Evolutionary conservation across 305 asterid genomes (phyloP).

Genomic region (Petunia hybrid): DNA sequence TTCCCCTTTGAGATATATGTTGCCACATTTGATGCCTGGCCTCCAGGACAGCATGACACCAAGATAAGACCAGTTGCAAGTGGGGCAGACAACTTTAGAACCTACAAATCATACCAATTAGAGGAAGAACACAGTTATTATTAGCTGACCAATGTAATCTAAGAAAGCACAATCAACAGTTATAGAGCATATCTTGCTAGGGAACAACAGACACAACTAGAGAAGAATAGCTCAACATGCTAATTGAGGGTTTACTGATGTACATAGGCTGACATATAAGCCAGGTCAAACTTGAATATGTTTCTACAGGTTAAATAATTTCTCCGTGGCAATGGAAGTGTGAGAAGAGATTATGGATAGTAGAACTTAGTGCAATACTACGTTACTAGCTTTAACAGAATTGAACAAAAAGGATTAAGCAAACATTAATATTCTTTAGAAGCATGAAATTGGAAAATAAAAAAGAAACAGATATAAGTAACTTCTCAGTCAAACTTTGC

Average conservation of each 20-base stretch:
- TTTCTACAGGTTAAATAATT: slow-evolving; percentile 12
- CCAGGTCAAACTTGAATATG: slow-evolving; percentile 1
- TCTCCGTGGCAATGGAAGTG: slow-evolving; percentile 1
- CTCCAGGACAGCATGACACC: slow-evolving; percentile 99
- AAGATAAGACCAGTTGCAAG: slow-evolving; percentile 97
- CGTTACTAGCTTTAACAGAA: background rate
- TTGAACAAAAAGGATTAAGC: background rate
- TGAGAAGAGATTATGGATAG: background rate
- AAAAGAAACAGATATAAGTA: background rate
- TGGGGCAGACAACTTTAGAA: slow-evolving; percentile 91
- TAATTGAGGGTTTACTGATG: background rate
- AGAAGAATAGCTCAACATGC: slow-evolving; percentile 13
- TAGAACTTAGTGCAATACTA: slow-evolving; percentile 10
- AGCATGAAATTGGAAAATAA: background rate
- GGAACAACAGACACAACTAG: slow-evolving; percentile 7
- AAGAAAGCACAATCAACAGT: slow-evolving; percentile 26
- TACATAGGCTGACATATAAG: background rate
- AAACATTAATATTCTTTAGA: background rate
- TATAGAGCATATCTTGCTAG: background rate
- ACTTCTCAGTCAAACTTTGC: background rate
- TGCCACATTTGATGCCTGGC: slow-evolving; percentile 98
- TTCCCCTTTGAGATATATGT: slow-evolving; percentile 95
- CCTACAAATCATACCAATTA: slow-evolving; percentile 52
- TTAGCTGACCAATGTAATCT: slow-evolving; percentile 34
- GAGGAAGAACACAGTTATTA: slow-evolving; percentile 35